Evolutionary conservation across 140 eudicot species (phyloP).

Genomic region (Cichorium intybus): DNA sequence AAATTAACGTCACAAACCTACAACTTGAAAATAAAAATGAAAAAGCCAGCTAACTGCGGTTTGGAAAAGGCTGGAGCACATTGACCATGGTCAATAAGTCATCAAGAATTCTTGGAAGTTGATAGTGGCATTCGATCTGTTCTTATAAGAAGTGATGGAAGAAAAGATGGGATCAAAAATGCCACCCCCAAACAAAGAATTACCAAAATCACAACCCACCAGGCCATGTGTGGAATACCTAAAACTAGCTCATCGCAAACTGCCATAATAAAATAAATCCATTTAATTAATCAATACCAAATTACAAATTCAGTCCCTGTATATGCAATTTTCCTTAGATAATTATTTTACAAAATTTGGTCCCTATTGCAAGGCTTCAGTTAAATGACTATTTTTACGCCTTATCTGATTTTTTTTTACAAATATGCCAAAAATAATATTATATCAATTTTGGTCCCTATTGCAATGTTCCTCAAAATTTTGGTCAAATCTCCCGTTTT

Average conservation of each 20-base stretch:
- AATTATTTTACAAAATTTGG: neutral
- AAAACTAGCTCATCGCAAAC: conserved; percentile 87
- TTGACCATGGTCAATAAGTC: neutral
- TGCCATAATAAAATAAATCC: conserved; percentile 26
- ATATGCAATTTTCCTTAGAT: no score
- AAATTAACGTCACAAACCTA: no score
- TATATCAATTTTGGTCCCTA: neutral
- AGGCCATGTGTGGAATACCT: conserved; percentile 83
- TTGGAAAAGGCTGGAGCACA: no score
- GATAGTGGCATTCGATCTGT: conserved; percentile 21
- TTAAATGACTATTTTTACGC: neutral
- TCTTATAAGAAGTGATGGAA: conserved; percentile 49
- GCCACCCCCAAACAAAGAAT: conserved; percentile 67
- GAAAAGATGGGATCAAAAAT: conserved; percentile 54
- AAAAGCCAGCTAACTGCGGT: no score
- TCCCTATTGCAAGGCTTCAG: no score
- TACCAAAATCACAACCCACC: conserved; percentile 72
- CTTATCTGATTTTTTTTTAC: neutral
- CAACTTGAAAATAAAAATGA: no score
- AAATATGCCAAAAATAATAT: no score
- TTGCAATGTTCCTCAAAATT: no score
- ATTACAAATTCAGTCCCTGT: neutral
- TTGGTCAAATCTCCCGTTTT: neutral
- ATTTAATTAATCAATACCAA: neutral
- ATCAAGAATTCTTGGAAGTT: conserved; percentile 55